Conservation (phyloP, 495 filamentous ascomycete species). For the Penicillium crystallinum region DNA sequence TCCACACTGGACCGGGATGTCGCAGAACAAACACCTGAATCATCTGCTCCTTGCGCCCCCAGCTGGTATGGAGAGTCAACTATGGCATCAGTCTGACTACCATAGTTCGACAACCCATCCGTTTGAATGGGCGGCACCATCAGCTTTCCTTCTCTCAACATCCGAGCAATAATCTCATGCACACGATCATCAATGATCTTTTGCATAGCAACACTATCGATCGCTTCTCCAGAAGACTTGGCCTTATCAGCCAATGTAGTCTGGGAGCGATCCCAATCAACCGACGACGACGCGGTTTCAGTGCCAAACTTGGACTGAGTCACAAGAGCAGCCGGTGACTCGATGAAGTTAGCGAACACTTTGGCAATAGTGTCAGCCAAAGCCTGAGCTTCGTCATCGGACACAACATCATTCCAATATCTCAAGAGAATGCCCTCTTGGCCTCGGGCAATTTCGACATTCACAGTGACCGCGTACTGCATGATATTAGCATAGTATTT, state of each 20-base stretch:
- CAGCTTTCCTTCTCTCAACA: conserved; percentile 34
- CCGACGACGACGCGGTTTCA: not conserved
- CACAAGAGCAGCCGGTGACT: conserved; percentile 20
- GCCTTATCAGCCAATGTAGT: conserved; percentile 9
- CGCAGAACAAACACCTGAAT: conserved; percentile 23
- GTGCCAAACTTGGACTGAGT: conserved; percentile 17
- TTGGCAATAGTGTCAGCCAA: conserved; percentile 30
- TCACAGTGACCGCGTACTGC: conserved; percentile 45
- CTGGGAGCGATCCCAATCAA: conserved; percentile 14
- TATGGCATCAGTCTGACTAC: conserved; percentile 9
- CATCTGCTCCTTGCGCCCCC: conserved; percentile 15
- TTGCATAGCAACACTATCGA: conserved; percentile 29
- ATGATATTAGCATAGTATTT: conserved; percentile 1
- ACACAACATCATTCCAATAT: conserved; percentile 45
- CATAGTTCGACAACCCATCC: conserved; percentile 13
- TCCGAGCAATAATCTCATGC: conserved; percentile 34
- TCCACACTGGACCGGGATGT: conserved; percentile 24
- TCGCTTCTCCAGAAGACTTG: conserved; percentile 4
- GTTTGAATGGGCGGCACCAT: conserved; percentile 18
- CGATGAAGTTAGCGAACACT: conserved; percentile 33
- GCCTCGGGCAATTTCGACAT: conserved; percentile 40
- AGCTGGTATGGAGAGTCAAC: conserved; percentile 19
- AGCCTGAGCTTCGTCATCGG: conserved; percentile 32
- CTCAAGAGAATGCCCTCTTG: conserved; percentile 43
- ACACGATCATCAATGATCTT: conserved; percentile 39